A percentile compares a stretch with the other conserved stretches of the same genome.
Evolutionary conservation across 176 grass and related monocot species (phyloP).

Genomic region (Thalia dealbata): DNA sequence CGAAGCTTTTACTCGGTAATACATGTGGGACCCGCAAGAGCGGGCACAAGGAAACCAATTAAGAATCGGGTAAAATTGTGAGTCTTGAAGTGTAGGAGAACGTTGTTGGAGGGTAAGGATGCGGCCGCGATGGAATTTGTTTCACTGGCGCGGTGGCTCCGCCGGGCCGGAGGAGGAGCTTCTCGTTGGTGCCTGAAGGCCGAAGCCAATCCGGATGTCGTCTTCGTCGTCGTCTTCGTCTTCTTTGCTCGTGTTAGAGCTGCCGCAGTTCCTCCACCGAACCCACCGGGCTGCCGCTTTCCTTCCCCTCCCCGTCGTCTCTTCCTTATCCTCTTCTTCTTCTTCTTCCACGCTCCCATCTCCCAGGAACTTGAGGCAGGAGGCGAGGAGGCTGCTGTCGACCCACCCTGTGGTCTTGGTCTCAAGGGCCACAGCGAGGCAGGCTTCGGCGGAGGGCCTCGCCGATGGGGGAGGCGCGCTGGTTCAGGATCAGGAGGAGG

Average conservation of each 20-base stretch:
- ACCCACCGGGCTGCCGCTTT: neutral
- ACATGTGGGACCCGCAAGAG: too few relatives aligned
- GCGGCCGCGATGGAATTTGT: neutral
- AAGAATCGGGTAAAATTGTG: neutral
- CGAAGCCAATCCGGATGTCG: neutral
- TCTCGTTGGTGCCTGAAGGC: neutral
- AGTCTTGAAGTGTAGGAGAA: neutral
- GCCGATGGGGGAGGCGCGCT: conserved; percentile 23
- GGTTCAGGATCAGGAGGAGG: conserved; percentile 25
- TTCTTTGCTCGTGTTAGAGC: conserved; percentile 16
- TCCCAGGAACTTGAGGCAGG: conserved; percentile 21
- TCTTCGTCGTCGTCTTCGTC: neutral
- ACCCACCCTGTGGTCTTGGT: conserved; percentile 2
- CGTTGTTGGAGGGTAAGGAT: neutral
- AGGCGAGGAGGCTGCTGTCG: conserved; percentile 10
- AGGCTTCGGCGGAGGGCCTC: conserved; percentile 21
- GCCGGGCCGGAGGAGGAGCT: neutral
- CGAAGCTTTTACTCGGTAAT: too few relatives aligned
- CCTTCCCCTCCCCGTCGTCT: neutral
- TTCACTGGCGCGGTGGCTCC: neutral
- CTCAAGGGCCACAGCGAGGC: conserved; percentile 13
- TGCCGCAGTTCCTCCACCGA: conserved; percentile 2
- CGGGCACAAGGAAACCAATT: neutral
- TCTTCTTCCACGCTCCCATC: conserved; percentile 4
- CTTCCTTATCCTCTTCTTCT: neutral